Base-by-base conservation (phyloP, 2,329 filamentous ascomycete genomes). In the Mycocentrospora acerina region DNA sequence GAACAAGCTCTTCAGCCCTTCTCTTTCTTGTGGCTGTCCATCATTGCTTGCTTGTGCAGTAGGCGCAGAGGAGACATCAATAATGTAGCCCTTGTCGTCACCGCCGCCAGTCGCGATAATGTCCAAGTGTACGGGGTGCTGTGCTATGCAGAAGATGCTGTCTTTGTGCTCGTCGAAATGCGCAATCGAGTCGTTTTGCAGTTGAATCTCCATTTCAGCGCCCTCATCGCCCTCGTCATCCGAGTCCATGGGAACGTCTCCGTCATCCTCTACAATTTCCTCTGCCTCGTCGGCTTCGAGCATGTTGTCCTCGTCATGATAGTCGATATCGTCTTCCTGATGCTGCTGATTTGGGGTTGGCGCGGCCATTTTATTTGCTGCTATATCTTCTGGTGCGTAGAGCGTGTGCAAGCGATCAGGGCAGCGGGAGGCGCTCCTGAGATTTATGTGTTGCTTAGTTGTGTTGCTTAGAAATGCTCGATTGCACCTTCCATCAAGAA, bases 161-260 rank as follows among this genome's bases (percentile, higher is more conserved):
- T 96, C 90, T 55, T 83, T 86, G 73, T 96, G 89, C 24, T 72
- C 70, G 73, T 97, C 93, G 62, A 97, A 96, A 74, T 95, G 91
- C 44, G 89, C 91, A 52, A 85, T 77, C 51, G 89, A 94, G 76
- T 98, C 91, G 75, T 97, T 98, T 48, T 93, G 82, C 6, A 97
- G 77, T 28, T 81, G 72, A 28, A 96, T 82, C 66, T 93, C 88
- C 65, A 85, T 73, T 6, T 64, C 52, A 40, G 74, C 61, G 35
- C 79, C 77, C 13, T 48, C 48, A 18, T 70, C 77, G 29, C 75
- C 75, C 30, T 76, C 77, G 19, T 87, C 85, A 37, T 83, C 81
- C 4, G 82, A 86, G 60, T 91, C 88, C 88, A 95, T 95, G 29
- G 80, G 80, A 37, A 88, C 77, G 64, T 95, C 78, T 34, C 79